Evolutionary conservation across 179 eudicot genomes (phyloP), one percentile per base, ranked within the genome.

Genomic region (Vitellaria paradoxa): DNA sequence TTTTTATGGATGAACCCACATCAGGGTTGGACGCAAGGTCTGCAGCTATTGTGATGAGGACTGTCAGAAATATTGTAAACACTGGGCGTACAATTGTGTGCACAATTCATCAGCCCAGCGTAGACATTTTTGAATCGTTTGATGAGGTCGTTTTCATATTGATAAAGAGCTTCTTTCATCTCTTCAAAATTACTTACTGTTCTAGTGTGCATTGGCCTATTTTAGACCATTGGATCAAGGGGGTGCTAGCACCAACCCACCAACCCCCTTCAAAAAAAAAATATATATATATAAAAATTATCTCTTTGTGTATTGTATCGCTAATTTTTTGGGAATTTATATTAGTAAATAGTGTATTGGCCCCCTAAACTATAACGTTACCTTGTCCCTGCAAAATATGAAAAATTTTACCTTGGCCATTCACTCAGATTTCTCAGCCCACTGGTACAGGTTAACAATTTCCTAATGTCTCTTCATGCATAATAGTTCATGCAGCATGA

Each of bases 1-100:
- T 94, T 30, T 94, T 94, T 78, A 94, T 94, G 98, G 98, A 94
- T 80, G 98, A 94, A 76, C 98, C 98, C 70, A 94, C 98, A n/a
- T 92, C 97, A 45, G 98, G 98, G 23, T 83, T 94, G 77, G 98
- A 94, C 87, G 98, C 98, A 63, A 87, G 98, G 81, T 83, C 98
- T 79, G 98, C 98, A 42, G 98, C 98, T 56, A 94, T 94, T 81
- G 98, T 94, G 60, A 94, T 94, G 98, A 92, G 97, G 81, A 94
- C 98, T 50, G 97, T 94, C 75, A 88, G 98, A 82, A 94, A 94
- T 79, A 94, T 94, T 13, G 98, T 92, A 9, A 88, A 94, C 85
- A 94, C 98, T 20, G 98, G 98, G 72, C 81, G 98, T 77, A 94
- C 98, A 67, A 94, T 94, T 76, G 97, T 94, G 65, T 94, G 98